Evolutionary conservation across 352 stramenopile genomes (phyloP).

Genomic region (Phytophthora vignae): DNA sequence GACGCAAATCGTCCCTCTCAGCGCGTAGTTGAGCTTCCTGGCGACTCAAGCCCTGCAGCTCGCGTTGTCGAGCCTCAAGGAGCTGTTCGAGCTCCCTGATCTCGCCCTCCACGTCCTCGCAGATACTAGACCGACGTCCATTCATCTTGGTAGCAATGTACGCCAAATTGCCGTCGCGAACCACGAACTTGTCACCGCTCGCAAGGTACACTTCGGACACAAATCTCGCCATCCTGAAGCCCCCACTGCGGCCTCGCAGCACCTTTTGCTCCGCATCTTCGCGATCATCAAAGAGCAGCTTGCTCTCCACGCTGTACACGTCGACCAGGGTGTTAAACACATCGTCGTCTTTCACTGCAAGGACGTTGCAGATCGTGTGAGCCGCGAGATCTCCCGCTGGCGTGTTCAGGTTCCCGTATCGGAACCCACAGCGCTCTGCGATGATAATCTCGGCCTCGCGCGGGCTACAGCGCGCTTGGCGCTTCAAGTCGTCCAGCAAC

Average conservation of each 20-base stretch:
- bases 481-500: constrained; percentile 74
- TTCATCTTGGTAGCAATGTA: constrained; percentile 78
- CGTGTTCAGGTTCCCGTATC: constrained; percentile 59
- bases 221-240: constrained; percentile 58
- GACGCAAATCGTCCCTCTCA: constrained; percentile 43
- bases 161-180: constrained; percentile 69
- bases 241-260: constrained; percentile 54
- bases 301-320: constrained; percentile 72
- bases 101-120: constrained; percentile 64
- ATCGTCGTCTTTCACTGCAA: constrained; percentile 69
- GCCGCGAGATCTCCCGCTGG: constrained; percentile 45
- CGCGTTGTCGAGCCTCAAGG: constrained; percentile 45
- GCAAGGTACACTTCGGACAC: constrained; percentile 72
- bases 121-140: constrained; percentile 66
- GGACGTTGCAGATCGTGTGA: constrained; percentile 74
- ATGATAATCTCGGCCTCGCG: constrained; percentile 81
- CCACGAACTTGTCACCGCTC: constrained; percentile 75
- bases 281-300: constrained; percentile 65
- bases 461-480: constrained; percentile 52
- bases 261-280: constrained; percentile 55
- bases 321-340: constrained; percentile 83
- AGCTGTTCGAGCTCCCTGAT: constrained; percentile 56
- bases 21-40: constrained; percentile 49
- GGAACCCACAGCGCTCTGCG: constrained; percentile 47
- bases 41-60: constrained; percentile 46